Conservation (phyloP, 139 green algal species). For the Zygnema circumcarinatum region DNA sequence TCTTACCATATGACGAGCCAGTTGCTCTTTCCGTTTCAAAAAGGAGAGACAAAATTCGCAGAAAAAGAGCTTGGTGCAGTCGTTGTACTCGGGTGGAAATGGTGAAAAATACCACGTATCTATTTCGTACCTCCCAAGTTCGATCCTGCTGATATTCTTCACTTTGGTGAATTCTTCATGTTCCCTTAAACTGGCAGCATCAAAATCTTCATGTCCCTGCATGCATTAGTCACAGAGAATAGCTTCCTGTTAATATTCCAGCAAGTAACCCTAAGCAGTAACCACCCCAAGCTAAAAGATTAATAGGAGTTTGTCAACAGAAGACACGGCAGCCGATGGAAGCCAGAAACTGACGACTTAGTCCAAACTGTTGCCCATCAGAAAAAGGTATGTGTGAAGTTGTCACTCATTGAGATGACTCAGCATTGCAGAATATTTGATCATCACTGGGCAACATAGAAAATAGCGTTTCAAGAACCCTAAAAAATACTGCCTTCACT, state of each 20-base stretch:
- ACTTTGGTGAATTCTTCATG: conserved; percentile 99
- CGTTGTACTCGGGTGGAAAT: conserved; percentile 87
- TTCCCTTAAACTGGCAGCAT: conserved; percentile 83
- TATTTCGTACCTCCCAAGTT: conserved; percentile 92
- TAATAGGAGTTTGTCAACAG: no score
- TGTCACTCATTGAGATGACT: not conserved
- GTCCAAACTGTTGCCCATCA: not conserved
- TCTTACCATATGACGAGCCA: conserved; percentile 86
- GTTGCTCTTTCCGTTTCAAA: conserved; percentile 76
- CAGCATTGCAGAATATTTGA: conserved; percentile 3
- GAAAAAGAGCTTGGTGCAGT: conserved; percentile 96
- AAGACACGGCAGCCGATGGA: no score
- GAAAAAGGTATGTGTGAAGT: not conserved
- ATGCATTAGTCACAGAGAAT: no score
- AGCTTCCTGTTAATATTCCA: not conserved
- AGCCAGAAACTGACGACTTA: no score
- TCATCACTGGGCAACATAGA: not conserved
- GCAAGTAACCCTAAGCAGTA: not conserved
- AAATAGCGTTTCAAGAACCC: no score
- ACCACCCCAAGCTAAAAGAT: not conserved
- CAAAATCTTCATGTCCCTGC: conserved; percentile 88
- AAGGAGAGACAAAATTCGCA: conserved; percentile 93
- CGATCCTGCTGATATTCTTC: conserved; percentile 94
- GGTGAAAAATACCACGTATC: conserved; percentile 99
- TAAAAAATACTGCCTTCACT: no score